Percentiles rank a stretch among this genome's conserved stretches.
These are phyloP conservation scores for Gorgonomyces haynaldii DNA, from an alignment of 192 early-diverging fungal species.

Conservation along the genomic window DNA sequence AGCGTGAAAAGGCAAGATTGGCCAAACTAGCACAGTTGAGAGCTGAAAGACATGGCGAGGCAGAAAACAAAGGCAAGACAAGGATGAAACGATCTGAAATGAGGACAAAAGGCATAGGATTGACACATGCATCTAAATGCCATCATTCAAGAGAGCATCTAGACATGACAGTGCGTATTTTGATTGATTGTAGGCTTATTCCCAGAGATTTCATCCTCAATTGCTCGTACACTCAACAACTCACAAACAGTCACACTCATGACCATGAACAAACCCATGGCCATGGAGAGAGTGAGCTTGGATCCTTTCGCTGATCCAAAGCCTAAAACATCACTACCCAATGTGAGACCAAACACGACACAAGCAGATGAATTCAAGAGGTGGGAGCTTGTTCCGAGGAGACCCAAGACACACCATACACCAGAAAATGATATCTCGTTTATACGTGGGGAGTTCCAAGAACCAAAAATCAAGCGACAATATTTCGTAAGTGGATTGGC, in stretches of 20 bases:
- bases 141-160: constrained; percentile 36
- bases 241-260: constrained; percentile 19
- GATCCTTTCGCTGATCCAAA: constrained; percentile 20
- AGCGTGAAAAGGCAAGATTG: not conserved
- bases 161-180: constrained; percentile 24
- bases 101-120: constrained; percentile 22
- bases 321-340: too few relatives aligned
- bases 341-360: too few relatives aligned
- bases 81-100: constrained; percentile 6
- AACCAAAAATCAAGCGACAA: too few relatives aligned
- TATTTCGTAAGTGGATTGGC: too few relatives aligned
- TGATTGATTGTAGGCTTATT: not conserved
- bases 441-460: too few relatives aligned
- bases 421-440: too few relatives aligned
- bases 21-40: not conserved
- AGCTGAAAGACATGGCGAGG: not conserved
- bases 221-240: constrained; percentile 11
- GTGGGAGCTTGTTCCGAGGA: too few relatives aligned
- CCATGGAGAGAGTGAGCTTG: constrained; percentile 26
- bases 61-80: not conserved
- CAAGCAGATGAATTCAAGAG: too few relatives aligned
- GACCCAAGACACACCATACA: too few relatives aligned
- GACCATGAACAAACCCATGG: constrained; percentile 33
- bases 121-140: constrained; percentile 33
- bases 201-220: constrained; percentile 1